These are phyloP conservation scores for Pichia eremophila DNA, from an alignment of 805 yeast species.

Conservation along the genomic window DNA sequence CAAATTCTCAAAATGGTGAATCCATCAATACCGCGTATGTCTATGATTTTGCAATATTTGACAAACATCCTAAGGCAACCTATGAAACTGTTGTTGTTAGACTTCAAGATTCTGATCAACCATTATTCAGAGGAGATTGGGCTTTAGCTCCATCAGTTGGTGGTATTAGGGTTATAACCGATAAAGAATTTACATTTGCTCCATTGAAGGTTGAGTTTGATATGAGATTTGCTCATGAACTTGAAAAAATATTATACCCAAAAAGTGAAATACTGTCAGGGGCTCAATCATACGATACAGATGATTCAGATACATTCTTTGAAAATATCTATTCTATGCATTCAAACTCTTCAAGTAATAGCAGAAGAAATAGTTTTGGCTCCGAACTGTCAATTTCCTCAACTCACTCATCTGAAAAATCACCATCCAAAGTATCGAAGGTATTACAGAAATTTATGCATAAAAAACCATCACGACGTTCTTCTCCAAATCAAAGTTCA, in stretches of 20 bases:
- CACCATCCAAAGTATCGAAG: slow-evolving; percentile 3
- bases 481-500: neutral
- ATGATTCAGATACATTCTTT: slow-evolving; percentile 4
- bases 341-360: neutral
- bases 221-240: slow-evolving; percentile 38
- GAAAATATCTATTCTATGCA: neutral
- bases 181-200: slow-evolving; percentile 38
- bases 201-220: slow-evolving; percentile 54
- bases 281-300: neutral
- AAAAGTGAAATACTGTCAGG: slow-evolving; percentile 8
- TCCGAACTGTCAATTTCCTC: neutral
- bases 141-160: slow-evolving; percentile 50
- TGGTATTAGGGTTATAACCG: slow-evolving; percentile 49
- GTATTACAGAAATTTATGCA: slow-evolving; percentile 5
- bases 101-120: slow-evolving; percentile 13
- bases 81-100: slow-evolving; percentile 62
- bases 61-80: slow-evolving; percentile 44
- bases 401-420: neutral
- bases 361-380: neutral
- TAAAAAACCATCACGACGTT: neutral
- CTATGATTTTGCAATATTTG: slow-evolving; percentile 63
- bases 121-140: slow-evolving; percentile 42
- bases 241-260: slow-evolving; percentile 31
- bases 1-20: slow-evolving; percentile 60
- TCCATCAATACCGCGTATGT: slow-evolving; percentile 55